Evolutionary conservation across 352 stramenopile species (phyloP).

Genomic region (Phytophthora hybrid): DNA sequence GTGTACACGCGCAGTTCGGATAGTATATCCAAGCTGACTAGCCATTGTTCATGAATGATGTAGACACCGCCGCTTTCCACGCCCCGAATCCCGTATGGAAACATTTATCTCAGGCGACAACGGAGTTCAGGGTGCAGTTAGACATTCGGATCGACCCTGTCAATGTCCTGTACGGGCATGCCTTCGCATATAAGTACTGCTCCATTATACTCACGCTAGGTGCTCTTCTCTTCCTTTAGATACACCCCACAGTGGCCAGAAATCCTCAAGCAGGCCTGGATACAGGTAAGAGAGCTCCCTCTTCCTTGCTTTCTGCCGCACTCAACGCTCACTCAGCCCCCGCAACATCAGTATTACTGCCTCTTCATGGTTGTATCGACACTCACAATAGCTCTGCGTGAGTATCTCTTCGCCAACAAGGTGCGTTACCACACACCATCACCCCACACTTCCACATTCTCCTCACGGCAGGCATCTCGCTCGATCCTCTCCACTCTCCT

Average conservation of each 20-base stretch:
- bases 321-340: background rate
- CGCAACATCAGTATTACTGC: slow-evolving; percentile 51
- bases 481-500: no score
- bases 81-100: slow-evolving; percentile 55
- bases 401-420: slow-evolving; percentile 58
- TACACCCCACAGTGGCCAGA: slow-evolving; percentile 70
- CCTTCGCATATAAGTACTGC: background rate
- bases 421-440: slow-evolving; percentile 20
- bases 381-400: slow-evolving; percentile 35
- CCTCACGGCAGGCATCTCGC: background rate
- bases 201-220: background rate
- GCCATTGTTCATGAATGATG: background rate
- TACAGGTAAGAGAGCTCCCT: slow-evolving; percentile 50
- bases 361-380: slow-evolving; percentile 49
- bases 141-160: slow-evolving; percentile 51
- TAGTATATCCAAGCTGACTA: background rate
- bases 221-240: slow-evolving; percentile 27
- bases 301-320: background rate
- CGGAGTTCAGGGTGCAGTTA: slow-evolving; percentile 48
- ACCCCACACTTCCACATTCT: background rate
- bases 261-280: slow-evolving; percentile 71
- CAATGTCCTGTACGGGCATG: slow-evolving; percentile 44
- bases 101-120: background rate
- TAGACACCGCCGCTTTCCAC: slow-evolving; percentile 53
- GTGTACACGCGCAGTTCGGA: background rate